A percentile compares a stretch with the other conserved stretches of the same genome.
phyloP scores from a whole-genome alignment of 805 yeast species.

The Kurtzmaniella cleridarum region DNA sequence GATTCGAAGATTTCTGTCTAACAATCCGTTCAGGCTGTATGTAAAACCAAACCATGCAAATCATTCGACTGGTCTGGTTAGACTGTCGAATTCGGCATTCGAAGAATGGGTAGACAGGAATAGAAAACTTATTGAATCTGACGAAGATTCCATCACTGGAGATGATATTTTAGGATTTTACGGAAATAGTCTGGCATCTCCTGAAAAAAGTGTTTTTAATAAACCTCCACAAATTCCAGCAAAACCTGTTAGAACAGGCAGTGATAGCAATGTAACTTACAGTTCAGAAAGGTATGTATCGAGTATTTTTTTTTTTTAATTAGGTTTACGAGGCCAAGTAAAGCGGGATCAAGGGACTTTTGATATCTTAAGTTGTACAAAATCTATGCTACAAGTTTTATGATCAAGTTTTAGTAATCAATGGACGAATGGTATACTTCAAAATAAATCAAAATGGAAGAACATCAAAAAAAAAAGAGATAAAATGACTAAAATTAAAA shows the following conservation, averaged over 20 bases:
- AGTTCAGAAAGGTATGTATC: constrained; percentile 18
- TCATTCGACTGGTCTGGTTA: constrained; percentile 20
- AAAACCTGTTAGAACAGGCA: constrained; percentile 24
- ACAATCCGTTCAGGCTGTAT: constrained; percentile 64
- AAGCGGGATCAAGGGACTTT: no score
- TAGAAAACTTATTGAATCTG: constrained; percentile 36
- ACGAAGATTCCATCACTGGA: constrained; percentile 24
- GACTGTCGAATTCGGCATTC: constrained; percentile 30
- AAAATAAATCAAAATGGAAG: no score
- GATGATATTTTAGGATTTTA: constrained; percentile 3
- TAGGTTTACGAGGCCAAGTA: no score
- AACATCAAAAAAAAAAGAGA: no score
- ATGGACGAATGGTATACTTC: no score
- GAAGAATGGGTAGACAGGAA: constrained; percentile 55
- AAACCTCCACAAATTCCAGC: constrained; percentile 11
- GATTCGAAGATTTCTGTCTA: constrained; percentile 48
- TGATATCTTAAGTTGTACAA: no score
- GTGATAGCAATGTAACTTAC: constrained; percentile 33
- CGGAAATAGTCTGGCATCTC: constrained; percentile 4
- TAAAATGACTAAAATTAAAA: no score
- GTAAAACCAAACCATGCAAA: constrained; percentile 8
- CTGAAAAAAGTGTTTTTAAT: constrained; percentile 14
- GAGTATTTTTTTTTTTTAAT: no score
- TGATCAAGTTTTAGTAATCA: no score
- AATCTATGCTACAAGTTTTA: no score